phyloP scores from a whole-genome alignment of 805 yeast species.

The Saccharomycopsis selenospora region DNA sequence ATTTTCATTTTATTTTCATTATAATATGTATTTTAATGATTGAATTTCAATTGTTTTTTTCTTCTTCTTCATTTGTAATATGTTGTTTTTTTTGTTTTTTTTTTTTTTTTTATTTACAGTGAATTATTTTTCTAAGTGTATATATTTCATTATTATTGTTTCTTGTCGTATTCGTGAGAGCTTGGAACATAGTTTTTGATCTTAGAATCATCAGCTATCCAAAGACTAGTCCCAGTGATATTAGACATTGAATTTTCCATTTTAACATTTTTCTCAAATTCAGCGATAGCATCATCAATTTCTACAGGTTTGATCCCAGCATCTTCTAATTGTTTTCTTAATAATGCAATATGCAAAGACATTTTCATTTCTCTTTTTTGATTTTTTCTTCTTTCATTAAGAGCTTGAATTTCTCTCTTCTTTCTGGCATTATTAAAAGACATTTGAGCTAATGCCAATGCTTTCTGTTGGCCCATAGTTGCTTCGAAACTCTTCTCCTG shows the following conservation, averaged over 20 bases:
- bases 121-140: not conserved
- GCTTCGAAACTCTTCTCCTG: conserved; percentile 28
- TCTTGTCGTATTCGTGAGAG: conserved; percentile 50
- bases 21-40: not conserved
- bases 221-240: conserved; percentile 46
- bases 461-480: conserved; percentile 29
- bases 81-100: no score
- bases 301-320: conserved; percentile 49
- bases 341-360: conserved; percentile 59
- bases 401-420: conserved; percentile 44
- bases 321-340: conserved; percentile 54
- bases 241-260: conserved; percentile 50
- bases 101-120: not conserved
- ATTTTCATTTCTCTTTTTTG: conserved; percentile 47
- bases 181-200: conserved; percentile 50
- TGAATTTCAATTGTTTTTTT: no score
- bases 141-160: conserved; percentile 20
- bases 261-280: conserved; percentile 52
- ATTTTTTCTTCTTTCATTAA: conserved; percentile 44
- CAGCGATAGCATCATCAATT: conserved; percentile 45
- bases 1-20: no score
- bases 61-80: no score
- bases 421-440: conserved; percentile 44
- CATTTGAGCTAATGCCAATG: conserved; percentile 35
- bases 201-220: conserved; percentile 49